These are phyloP conservation scores for Fraxinus albicans DNA, from an alignment of 305 asterid genomes.

Conservation along the genomic window DNA sequence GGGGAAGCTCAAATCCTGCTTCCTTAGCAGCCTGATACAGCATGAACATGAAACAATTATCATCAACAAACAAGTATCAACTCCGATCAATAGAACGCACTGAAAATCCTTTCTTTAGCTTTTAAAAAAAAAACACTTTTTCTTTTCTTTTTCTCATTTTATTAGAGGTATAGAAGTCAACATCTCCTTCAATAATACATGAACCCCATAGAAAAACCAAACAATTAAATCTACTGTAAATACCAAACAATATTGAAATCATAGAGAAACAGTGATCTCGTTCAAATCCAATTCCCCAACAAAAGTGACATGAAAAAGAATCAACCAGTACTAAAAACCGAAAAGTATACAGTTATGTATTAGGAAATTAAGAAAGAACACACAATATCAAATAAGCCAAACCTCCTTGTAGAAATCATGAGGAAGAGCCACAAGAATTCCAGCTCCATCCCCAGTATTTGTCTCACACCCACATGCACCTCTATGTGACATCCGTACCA, in stretches of 20 bases:
- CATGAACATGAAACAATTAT: conserved; percentile 5
- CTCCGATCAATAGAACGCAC: not conserved
- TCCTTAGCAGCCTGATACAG: conserved; percentile 59
- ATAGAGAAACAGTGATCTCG: not conserved
- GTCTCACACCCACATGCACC: conserved; percentile 99
- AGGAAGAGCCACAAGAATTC: conserved; percentile 95
- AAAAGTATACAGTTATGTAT: not conserved
- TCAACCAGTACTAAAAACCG: not conserved
- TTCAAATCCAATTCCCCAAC: not conserved
- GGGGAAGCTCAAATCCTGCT: conserved; percentile 83
- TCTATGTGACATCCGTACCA: conserved; percentile 93
- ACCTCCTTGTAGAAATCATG: conserved; percentile 90
- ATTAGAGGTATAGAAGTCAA: not conserved
- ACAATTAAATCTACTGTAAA: not conserved
- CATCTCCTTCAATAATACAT: not conserved
- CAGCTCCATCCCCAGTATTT: conserved; percentile 99
- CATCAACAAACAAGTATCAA: not conserved
- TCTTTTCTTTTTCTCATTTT: not conserved
- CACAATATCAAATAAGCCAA: not conserved
- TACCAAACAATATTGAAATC: not conserved
- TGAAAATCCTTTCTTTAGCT: not conserved
- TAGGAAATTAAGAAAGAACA: not conserved
- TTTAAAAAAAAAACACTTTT: not conserved
- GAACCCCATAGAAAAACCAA: not conserved
- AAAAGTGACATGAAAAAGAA: not conserved